phyloP scores from a whole-genome alignment of 768 basidiomycete genomes.

The Tylopilus subfusipes region DNA sequence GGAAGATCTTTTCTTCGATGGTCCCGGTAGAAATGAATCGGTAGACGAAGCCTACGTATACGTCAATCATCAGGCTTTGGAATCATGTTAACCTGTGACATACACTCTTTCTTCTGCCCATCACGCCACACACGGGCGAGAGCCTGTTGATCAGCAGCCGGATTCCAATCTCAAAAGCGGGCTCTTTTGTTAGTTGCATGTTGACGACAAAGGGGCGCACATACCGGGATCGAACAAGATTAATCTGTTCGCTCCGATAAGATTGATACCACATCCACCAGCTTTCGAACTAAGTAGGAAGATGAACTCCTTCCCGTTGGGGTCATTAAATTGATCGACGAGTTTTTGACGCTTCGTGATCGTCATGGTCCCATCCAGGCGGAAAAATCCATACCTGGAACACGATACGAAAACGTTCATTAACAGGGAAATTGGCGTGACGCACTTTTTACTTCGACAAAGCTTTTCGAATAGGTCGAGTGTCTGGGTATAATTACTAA shows the following conservation, averaged over 20 bases:
- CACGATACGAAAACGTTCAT: background rate
- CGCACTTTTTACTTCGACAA: constrained; percentile 79
- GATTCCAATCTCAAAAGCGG: constrained; percentile 82
- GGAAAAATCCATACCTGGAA: constrained; percentile 82
- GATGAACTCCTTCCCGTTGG: constrained; percentile 88
- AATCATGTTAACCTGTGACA: constrained; percentile 24
- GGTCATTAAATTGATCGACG: constrained; percentile 95
- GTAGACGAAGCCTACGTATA: constrained; percentile 82
- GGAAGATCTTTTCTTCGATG: constrained; percentile 99
- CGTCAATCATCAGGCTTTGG: background rate
- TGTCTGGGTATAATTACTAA: constrained; percentile 96
- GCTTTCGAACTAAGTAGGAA: constrained; percentile 95
- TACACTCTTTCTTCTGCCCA: constrained; percentile 99
- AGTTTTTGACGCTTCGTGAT: constrained; percentile 92
- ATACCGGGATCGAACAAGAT: constrained; percentile 92
- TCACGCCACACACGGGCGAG: constrained; percentile 99
- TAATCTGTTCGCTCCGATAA: constrained; percentile 94
- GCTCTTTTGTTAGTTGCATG: background rate
- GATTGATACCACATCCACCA: constrained; percentile 94
- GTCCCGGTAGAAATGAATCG: constrained; percentile 97
- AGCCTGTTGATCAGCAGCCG: constrained; percentile 97
- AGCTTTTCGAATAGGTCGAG: constrained; percentile 90
- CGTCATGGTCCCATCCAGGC: constrained; percentile 93
- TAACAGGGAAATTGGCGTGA: background rate
- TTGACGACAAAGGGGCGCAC: constrained; percentile 6